Evolutionary conservation across 2,329 filamentous ascomycete species (phyloP), one percentile per base, ranked within the genome.

Genomic region (Alternaria infectoria): DNA sequence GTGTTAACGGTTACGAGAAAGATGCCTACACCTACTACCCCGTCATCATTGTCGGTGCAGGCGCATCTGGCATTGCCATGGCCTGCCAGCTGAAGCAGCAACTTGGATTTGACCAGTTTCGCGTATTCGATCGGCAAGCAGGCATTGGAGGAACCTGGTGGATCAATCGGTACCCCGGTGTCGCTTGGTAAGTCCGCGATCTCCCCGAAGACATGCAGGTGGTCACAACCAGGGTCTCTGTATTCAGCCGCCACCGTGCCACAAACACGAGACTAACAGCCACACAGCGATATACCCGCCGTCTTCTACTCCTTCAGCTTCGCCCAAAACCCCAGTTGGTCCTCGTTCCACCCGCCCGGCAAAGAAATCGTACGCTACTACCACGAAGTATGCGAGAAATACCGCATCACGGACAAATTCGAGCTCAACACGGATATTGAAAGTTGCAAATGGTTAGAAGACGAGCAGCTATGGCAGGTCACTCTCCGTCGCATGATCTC

Each of bases 121-220:
- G 81, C 26, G 83, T 91, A 71, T 90, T 90, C 62, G 89, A 91
- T 23, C 81, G 86, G 12, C 81, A 87, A 64, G 78, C 81, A 5
- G 83, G 84, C 4, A 81, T 90, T 46, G 89, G 89, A 30, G 89
- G 89, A 8, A 90, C 88, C 1, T 91, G 89, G 89, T 84, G 83
- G 76, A 84, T 84, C 47, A 91, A 90, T 73, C 81, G 83, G 30
- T 91, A 91, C 74, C 88, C 79, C 17, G 79, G 80, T 44, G 77
- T 80, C 77, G 69, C 72, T 50, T 76, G 71, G 73, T 77, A 67
- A 54, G 70, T 72, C 25, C 17, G 26, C 23, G 6, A 54, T 40
- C 21, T 36, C 21, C 12, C 13, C 21, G 21, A 17, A 6, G 9
- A 36, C 13, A n/a, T 43, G 32, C 12, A 15, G 28, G 13, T 58